Base-by-base conservation (phyloP, 176 grass and related monocot species). In the Triticum timopheevii region DNA sequence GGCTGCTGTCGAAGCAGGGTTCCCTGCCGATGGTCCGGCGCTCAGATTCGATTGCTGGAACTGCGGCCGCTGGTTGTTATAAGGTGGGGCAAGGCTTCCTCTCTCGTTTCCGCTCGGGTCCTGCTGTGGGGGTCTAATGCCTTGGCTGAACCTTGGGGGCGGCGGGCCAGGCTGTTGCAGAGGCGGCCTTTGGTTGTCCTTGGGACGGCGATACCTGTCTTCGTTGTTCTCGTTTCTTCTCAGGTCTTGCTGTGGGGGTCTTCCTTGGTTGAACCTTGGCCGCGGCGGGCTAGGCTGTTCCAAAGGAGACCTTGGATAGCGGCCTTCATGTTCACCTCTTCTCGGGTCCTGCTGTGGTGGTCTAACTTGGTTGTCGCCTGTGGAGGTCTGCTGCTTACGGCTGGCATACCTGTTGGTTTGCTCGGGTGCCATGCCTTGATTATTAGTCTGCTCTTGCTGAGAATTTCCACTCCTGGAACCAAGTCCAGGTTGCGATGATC, bases 21-120 rank as follows among this genome's bases (percentile, higher is more conserved):
- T 74, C 22, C 71, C 77, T 17, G 76, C 35, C 16, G 70, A 39
- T 30, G 33, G 20, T 78, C 42, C 61, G 6, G 58, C 35, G 5
- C 11, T 61, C 58, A 23, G 71, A 24, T 65, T 65, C 39, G 22
- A 33, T 65, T 62, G 58, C 20, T 65, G 71, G 62, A 65, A 84
- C 4, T 45, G 88, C 30, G 44, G 77, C 77, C 82, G 88, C 27
- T 72, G 81, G 36, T 58, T 64, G 19, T 78, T 38, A 23, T 15
- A 82, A 40, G 31, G 42, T 30, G 65, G 66, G 87, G 52, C 42
- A 15, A 12, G 64, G 7, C 52, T 27, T 90, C 81, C 77, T 34
- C 76, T 83, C 74, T 92, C 80, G 40, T 82, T 81, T 79, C 86
- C 82, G 28, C 61, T 81, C n/a, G 80, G 80, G 16, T 87, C 91